Base-by-base conservation (phyloP, 2,329 filamentous ascomycete species). In the Verticillium nubilum region DNA sequence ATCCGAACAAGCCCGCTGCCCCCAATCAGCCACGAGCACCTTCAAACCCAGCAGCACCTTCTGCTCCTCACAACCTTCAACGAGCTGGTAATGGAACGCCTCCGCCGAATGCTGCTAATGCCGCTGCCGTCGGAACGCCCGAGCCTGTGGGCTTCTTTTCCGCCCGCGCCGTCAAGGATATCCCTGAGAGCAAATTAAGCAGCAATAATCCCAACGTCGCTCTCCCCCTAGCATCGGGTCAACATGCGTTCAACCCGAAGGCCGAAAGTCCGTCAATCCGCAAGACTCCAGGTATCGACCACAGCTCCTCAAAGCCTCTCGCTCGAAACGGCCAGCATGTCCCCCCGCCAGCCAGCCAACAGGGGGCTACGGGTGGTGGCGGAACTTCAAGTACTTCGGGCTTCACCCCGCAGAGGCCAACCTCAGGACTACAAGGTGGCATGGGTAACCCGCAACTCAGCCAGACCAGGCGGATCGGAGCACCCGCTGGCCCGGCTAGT, bases 261-360 rank as follows among this genome's bases (percentile, higher is more conserved):
- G 81, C 86, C 5, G 89, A 93, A 67, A 91, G 88, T 62, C 92
- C 93, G 0, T 95, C 92, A 0, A 92, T 97, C 69, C 86, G 91
- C 62, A 93, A 94, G 70, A 97, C 94, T 0, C 89, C 90, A 0
- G 93, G 93, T 2, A 83, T 97, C 42, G 92, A 97, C 68, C 91
- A 96, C 69, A 86, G 77, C 25, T 88, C 85, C 57, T 93, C 90
- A 4, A 87, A 88, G 57, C 91, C 92, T 0, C 76, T 97, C 2
- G 82, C 81, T 4, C 83, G 81, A 62, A 80, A 78, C 53, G 75
- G 80, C 0, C 78, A 83, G 63, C 83, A 86, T 60, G 76, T 85
- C 0, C 70, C 79, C 1, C 78, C 80, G 1, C 33, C 65, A 1
- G 68, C 70, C 56, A 66, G 66, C 23, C 52, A 59, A n/a, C 59